Conservation (phyloP, 768 basidiomycete genomes). For the Hirschioporus abietinus region DNA sequence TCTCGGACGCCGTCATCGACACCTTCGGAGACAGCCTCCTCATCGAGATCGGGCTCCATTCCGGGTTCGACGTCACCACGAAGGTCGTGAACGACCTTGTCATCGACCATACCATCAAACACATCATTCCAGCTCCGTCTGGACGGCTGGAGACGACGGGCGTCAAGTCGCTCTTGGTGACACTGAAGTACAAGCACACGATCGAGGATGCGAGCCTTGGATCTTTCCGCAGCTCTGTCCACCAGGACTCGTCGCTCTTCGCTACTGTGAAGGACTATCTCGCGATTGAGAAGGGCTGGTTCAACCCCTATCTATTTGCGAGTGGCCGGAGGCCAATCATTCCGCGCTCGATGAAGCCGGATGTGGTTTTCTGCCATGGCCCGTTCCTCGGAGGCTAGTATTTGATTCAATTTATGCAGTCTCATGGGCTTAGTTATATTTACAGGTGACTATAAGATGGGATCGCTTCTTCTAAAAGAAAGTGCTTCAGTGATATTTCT, state of each 20-base stretch:
- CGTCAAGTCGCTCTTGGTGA: conserved; percentile 53
- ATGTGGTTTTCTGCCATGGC: conserved; percentile 59
- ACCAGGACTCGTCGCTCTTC: conserved; percentile 57
- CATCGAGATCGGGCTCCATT: conserved; percentile 50
- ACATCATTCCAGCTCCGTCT: conserved; percentile 47
- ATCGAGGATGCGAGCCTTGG: conserved; percentile 54
- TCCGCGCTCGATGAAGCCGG: conserved; percentile 57
- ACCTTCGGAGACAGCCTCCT: conserved; percentile 53
- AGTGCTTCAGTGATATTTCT: conserved; percentile 49
- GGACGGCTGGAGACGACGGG: conserved; percentile 50
- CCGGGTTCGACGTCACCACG: conserved; percentile 46
- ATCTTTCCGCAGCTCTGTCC: conserved; percentile 56
- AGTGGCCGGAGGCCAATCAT: conserved; percentile 55
- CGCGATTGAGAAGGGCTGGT: conserved; percentile 62
- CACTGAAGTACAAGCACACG: conserved; percentile 54
- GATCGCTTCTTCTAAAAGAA: conserved; percentile 52
- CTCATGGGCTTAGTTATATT: conserved; percentile 1
- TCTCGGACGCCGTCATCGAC: conserved; percentile 45
- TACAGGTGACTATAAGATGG: conserved; percentile 56
- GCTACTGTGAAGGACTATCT: conserved; percentile 58
- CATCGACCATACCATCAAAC: conserved; percentile 42
- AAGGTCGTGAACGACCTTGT: conserved; percentile 50
- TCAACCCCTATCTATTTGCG: conserved; percentile 60
- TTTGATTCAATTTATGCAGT: neutral
- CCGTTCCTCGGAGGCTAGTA: conserved; percentile 51